Evolutionary conservation across 2,329 filamentous ascomycete genomes (phyloP), one percentile per base, ranked within the genome.

Genomic region (Epichloe scottii): DNA sequence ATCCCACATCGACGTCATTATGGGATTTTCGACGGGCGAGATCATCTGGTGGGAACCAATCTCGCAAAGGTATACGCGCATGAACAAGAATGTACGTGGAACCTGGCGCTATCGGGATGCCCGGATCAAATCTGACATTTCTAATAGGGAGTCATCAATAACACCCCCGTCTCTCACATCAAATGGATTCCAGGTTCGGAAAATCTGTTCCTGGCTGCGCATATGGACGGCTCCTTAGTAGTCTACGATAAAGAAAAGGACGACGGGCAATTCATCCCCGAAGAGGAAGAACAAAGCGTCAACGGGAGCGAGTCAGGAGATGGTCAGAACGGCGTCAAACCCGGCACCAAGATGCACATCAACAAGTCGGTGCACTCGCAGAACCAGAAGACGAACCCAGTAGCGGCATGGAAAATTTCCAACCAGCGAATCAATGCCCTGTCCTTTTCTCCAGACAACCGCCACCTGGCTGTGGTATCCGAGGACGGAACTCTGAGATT

Each of bases 21-120:
- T 98, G 82, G 93, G 93, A 1, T 97, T 95, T 62, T 96, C 91
- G 6, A 94, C 90, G 0, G 89, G 90, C 39, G 93, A 98, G 66
- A 89, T 98, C 46, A 91, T 98, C 55, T 98, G 93, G 93, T 97
- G 93, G 74, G 93, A 98, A 68, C 90, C 93, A 11, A 87, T 96
- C 61, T 91, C 89, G 39, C 91, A 97, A 61, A 89, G 94, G 64
- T 98, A 98, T 67, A 87, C 89, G 3, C 83, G 93, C 19, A 76
- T 98, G 61, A 98, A 98, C 65, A 98, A 98, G 71, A 97, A 97
- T 65, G 84, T 86, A 68, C 59, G 77, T 56, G 41, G 23, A 48
- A 23, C 3, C 3, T 34, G 19, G 8, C 26, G 30, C 39, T 42
- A 5, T 49, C 17, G 5, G 26, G 12, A 21, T 10, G 14, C 4